Evolutionary conservation across 2,329 filamentous ascomycete genomes (phyloP), one percentile per base, ranked within the genome.

Genomic region (Fusarium austroafricanum): DNA sequence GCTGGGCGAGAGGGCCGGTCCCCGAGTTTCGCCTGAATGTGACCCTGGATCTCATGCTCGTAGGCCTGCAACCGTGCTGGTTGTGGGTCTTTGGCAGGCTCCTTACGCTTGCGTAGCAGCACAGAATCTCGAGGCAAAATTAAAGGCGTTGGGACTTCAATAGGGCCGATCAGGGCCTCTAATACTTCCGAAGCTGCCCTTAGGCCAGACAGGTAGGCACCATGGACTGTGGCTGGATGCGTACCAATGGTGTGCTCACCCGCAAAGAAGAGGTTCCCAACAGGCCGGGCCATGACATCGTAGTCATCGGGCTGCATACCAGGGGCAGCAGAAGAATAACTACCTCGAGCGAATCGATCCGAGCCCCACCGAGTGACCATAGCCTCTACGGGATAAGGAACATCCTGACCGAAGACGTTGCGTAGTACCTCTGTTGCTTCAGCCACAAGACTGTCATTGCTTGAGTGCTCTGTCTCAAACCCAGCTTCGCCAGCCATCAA

Each of bases 401-500:
- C 91, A 29, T 83, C 78, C 15, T 81, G 74, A 2, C 89, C 87
- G 73, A 97, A 97, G 44, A 97, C 89, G 69, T 88, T 89, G 42
- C 89, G 88, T 20, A 98, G 83, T 35, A 96, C 89, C 11, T 87
- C 84, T 2, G 92, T 94, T 35, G 96, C 94, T 78, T 98, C 95
- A 6, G 84, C 80, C 40, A 98, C 83, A 9, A 99, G 88, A 39
- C 89, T 87, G 38, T 91, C 87, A 70, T 97, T 92, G 52, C 88
- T 86, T 2, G 89, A 89, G 51, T 84, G 83, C 79, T 99, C 96
- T 1, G 93, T 93, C 67, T 97, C 92, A 71, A 94, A 92, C 17
- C 94, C 96, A 20, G 96, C 93, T 71, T 97, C 93, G 21, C 96
- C 96, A 49, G 95, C 95, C 95, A 99, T 97, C 28, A 99, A 85